Evolutionary conservation across 345 rosid species (phyloP), one percentile per base, ranked within the genome.

Genomic region (Hibiscus tridactylites): DNA sequence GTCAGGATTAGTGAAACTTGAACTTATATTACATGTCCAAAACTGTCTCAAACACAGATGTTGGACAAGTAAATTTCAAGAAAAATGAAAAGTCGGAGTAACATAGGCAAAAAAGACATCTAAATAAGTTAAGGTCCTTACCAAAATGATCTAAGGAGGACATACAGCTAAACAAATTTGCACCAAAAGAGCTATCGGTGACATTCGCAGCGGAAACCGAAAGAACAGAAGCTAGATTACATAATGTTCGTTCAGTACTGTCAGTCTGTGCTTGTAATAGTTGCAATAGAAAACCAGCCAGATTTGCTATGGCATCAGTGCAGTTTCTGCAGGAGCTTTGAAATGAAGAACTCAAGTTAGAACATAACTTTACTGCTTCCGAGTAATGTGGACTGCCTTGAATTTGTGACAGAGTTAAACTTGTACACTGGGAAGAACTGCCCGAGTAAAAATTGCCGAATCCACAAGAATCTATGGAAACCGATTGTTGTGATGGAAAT

Each of bases 151-250:
- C 84, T 37, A 76, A 69, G 5, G 78, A 65, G 16, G 77, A 76
- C 79, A 88, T 76, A 66, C 93, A 88, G 44, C 77, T 79, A 47
- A 67, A 82, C 76, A 85, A 80, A 77, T 84, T 77, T 17, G 73
- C 81, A 7, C 75, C 26, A 47, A 29, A 46, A 24, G 78, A 17
- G 50, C 15, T 42, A 42, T 85, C 56, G 21, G 35, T 42, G 5
- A 63, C 35, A 7, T 59, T 76, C n/a, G 50, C 50, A 0, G 89
- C 85, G 9, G 75, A 87, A 74, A 88, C 39, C 9, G 82, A 68
- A 73, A 81, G 75, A 57, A 85, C 74, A 2, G 60, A 79, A 0
- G 85, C 86, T 4, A 85, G 46, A 3, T 58, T 68, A 71, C 93
- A 88, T 1, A 76, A 9, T 12, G 73, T 47, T 33, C 15, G 65